Evolutionary conservation across 2,329 filamentous ascomycete species (phyloP).

Genomic region (Clonostachys sp.): DNA sequence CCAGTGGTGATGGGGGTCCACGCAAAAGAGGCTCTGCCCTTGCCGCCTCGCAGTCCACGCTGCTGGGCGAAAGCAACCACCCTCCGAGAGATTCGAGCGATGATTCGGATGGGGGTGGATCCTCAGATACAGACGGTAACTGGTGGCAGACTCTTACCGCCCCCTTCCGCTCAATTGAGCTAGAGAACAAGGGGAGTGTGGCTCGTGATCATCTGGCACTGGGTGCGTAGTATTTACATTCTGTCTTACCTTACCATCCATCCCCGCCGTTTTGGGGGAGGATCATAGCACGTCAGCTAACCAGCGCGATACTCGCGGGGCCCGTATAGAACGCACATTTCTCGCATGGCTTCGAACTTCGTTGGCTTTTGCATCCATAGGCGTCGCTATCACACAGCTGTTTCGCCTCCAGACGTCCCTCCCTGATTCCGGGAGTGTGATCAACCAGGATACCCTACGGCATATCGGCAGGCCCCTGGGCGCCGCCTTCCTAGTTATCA

Average conservation of each 20-base stretch:
- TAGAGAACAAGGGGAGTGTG: slow-evolving; percentile 83
- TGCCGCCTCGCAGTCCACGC: neutral
- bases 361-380: slow-evolving; percentile 76
- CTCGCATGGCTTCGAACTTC: slow-evolving; percentile 82
- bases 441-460: slow-evolving; percentile 41
- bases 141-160: slow-evolving; percentile 49
- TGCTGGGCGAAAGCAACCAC: neutral
- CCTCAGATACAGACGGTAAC: slow-evolving; percentile 7
- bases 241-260: no score
- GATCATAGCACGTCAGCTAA: neutral
- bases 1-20: neutral
- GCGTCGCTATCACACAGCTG: slow-evolving; percentile 78
- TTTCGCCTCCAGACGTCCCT: slow-evolving; percentile 75
- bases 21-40: neutral
- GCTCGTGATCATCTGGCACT: slow-evolving; percentile 78
- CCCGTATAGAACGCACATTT: slow-evolving; percentile 67
- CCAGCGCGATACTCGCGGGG: neutral
- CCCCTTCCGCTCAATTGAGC: slow-evolving; percentile 59
- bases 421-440: slow-evolving; percentile 14
- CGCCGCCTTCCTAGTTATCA: slow-evolving; percentile 71
- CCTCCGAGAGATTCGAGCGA: slow-evolving; percentile 1
- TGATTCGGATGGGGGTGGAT: slow-evolving; percentile 12
- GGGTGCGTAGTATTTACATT: slow-evolving; percentile 39
- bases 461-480: slow-evolving; percentile 71
- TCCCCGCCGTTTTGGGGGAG: neutral